A percentile compares a stretch with the other conserved stretches of the same genome.
These are phyloP conservation scores for Leccinum uliginosum DNA, from an alignment of 768 basidiomycete genomes.

Conservation along the genomic window DNA sequence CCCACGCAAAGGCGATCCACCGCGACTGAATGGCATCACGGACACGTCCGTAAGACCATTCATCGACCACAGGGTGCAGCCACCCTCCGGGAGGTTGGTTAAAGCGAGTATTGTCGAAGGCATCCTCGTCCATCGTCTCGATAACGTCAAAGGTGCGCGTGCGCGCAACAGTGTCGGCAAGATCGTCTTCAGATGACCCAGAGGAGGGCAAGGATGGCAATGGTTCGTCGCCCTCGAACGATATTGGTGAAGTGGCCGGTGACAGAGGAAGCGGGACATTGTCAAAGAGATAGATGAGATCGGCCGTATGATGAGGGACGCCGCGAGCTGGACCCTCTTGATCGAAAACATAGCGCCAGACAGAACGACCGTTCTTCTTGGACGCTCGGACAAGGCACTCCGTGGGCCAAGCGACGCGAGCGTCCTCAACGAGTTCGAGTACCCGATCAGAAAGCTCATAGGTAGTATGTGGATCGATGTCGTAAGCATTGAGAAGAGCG, in stretches of 20 bases:
- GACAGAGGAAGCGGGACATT: constrained; percentile 55
- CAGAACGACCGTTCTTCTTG: constrained; percentile 49
- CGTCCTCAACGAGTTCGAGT: constrained; percentile 71
- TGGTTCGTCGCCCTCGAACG: constrained; percentile 32
- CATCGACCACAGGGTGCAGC: constrained; percentile 56
- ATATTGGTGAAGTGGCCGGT: constrained; percentile 30
- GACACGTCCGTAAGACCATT: constrained; percentile 61
- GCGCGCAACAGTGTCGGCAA: constrained; percentile 13
- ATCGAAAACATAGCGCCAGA: constrained; percentile 81
- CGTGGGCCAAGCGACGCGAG: constrained; percentile 73
- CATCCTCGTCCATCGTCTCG: constrained; percentile 23
- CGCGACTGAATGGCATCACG: constrained; percentile 67
- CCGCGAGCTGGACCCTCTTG: constrained; percentile 68
- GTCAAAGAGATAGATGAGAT: constrained; percentile 77
- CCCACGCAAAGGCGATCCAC: constrained; percentile 74
- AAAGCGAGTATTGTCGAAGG: constrained; percentile 13
- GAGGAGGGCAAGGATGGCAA: constrained; percentile 29
- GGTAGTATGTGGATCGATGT: constrained; percentile 58
- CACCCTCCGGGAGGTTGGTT: constrained; percentile 38
- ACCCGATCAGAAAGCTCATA: constrained; percentile 66
- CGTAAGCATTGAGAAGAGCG: constrained; percentile 63
- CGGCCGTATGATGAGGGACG: constrained; percentile 65
- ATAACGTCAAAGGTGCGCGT: constrained; percentile 24
- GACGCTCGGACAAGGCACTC: constrained; percentile 56
- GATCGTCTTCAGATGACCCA: constrained; percentile 22